Conservation (phyloP, 768 basidiomycete species). For the Pleurotus djamor region DNA sequence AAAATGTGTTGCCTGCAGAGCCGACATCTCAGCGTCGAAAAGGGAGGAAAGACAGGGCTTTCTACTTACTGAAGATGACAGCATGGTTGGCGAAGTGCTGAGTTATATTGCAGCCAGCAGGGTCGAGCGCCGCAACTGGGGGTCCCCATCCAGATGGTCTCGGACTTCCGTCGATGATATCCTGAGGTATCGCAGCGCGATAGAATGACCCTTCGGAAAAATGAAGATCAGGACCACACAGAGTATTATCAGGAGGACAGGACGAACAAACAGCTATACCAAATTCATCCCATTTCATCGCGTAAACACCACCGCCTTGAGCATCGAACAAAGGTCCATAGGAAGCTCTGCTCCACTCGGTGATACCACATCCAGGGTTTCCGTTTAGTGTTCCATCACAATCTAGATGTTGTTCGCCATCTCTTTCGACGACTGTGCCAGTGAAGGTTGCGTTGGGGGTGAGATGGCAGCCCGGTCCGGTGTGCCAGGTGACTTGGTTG, state of each 20-base stretch:
- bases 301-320: constrained; percentile 81
- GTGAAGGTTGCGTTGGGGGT: constrained; percentile 55
- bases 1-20: constrained; percentile 73
- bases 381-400: constrained; percentile 50
- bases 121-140: constrained; percentile 60
- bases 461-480: constrained; percentile 55
- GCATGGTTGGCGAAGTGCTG: constrained; percentile 67
- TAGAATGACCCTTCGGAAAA: constrained; percentile 71
- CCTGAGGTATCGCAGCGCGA: constrained; percentile 69
- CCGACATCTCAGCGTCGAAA: not conserved
- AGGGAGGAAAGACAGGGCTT: not conserved
- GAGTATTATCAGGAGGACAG: not conserved
- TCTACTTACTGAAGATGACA: constrained; percentile 66
- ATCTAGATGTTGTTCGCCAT: constrained; percentile 46
- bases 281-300: constrained; percentile 84
- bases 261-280: constrained; percentile 73
- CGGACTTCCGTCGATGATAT: constrained; percentile 60
- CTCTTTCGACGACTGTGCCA: constrained; percentile 54
- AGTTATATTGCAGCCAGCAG: constrained; percentile 52
- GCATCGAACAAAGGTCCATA: constrained; percentile 83
- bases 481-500: constrained; percentile 85
- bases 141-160: constrained; percentile 66
- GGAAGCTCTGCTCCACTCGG: constrained; percentile 78
- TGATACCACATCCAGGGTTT: constrained; percentile 77
- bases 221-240: constrained; percentile 4